Evolutionary conservation across 2,329 filamentous ascomycete genomes (phyloP).

Genomic region (Plenodomus tracheiphilus): DNA sequence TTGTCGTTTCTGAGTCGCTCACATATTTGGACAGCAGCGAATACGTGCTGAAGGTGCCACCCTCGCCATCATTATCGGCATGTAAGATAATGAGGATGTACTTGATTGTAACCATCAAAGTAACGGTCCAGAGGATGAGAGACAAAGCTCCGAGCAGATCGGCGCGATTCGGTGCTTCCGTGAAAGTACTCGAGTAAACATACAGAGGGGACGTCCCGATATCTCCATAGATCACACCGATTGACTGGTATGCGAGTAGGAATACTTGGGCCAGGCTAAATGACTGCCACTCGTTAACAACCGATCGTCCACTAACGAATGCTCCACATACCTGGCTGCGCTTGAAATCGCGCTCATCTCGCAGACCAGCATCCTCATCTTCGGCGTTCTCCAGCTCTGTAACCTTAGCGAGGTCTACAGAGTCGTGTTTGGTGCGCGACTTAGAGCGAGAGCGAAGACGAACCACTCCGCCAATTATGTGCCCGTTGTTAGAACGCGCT

Average conservation of each 20-base stretch:
- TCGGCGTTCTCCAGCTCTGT: conserved; percentile 28
- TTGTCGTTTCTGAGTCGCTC: conserved; percentile 1
- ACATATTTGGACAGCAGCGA: conserved; percentile 63
- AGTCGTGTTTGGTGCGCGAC: conserved; percentile 32
- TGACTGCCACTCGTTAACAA: conserved; percentile 21
- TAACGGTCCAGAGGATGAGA: conserved; percentile 70
- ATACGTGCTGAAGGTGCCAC: conserved; percentile 70
- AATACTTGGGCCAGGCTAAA: conserved; percentile 34
- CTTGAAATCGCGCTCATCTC: conserved; percentile 37
- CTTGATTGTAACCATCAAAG: conserved; percentile 70
- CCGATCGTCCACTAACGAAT: not conserved
- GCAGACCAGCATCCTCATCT: conserved; percentile 39
- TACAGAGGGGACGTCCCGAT: conserved; percentile 71
- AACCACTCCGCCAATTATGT: conserved; percentile 28
- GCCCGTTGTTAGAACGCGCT: conserved; percentile 4
- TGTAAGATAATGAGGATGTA: conserved; percentile 67
- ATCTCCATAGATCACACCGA: conserved; percentile 70
- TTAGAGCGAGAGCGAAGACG: conserved; percentile 24
- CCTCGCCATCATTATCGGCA: conserved; percentile 72
- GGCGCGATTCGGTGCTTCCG: conserved; percentile 52
- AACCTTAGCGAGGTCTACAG: conserved; percentile 66
- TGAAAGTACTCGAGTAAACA: conserved; percentile 71
- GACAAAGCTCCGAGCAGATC: conserved; percentile 68
- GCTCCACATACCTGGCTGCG: conserved; percentile 28
- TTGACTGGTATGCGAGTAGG: conserved; percentile 61